These are phyloP conservation scores for Colletotrichum cuscutae DNA, from an alignment of 2,329 filamentous ascomycete genomes.

Conservation along the genomic window DNA sequence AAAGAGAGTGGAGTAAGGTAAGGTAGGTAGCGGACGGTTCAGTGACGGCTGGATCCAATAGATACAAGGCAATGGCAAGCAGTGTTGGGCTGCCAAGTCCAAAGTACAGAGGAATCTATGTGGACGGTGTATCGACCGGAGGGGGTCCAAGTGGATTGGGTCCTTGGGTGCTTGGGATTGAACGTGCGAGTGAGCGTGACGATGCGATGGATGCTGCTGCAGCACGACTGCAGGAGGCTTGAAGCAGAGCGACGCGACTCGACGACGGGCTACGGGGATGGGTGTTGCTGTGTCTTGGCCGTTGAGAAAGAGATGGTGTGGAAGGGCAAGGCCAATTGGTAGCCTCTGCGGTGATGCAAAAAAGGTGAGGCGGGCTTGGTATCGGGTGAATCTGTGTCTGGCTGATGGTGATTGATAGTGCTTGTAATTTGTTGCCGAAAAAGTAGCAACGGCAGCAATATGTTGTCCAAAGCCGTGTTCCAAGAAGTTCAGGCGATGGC, in stretches of 20 bases:
- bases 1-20: slow-evolving; percentile 17
- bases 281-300: neutral
- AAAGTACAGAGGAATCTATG: slow-evolving; percentile 22
- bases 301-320: slow-evolving; percentile 27
- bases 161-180: neutral
- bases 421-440: neutral
- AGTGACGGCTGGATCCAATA: slow-evolving; percentile 26
- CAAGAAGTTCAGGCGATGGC: slow-evolving; percentile 24
- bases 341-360: slow-evolving; percentile 19
- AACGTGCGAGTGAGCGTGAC: slow-evolving; percentile 7
- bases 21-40: slow-evolving; percentile 18
- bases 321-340: slow-evolving; percentile 23
- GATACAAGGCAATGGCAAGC: slow-evolving; percentile 4
- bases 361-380: slow-evolving; percentile 1
- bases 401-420: neutral
- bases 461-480: slow-evolving; percentile 20
- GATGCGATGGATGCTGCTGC: neutral
- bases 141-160: slow-evolving; percentile 24
- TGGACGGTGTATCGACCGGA: slow-evolving; percentile 9
- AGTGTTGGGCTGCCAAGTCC: slow-evolving; percentile 31
- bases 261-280: neutral
- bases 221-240: neutral
- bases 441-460: neutral
- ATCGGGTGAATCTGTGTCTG: neutral
- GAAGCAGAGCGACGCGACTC: neutral